Base-by-base conservation (phyloP, 352 stramenopile species). In the Pythium apleroticum region DNA sequence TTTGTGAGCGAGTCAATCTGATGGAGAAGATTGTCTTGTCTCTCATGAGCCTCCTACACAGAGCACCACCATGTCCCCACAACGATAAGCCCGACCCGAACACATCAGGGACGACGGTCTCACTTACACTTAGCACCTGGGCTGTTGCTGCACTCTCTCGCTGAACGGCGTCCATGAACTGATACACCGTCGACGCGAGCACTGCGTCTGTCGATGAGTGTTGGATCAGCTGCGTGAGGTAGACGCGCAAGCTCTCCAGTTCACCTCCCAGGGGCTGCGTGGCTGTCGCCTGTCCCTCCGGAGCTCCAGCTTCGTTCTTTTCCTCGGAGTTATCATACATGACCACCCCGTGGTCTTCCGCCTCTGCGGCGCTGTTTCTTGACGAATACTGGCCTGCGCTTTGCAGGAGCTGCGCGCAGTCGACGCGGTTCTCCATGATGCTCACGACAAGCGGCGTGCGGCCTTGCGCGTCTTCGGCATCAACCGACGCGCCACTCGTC, bases 381-480 rank as follows among this genome's bases (percentile, higher is more conserved):
- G 25, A 12, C 20, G 24, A 24, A 8, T 35, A 53, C 25, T 60
- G 49, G 24, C n/a, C 7, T 9, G 28, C 22, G 4, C 10, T 33
- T 33, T 93, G 84, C 9, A 93, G 53, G 6, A 90, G 55, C 45
- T 91, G 79, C 3, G 84, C 79, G 39, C 84, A 90, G 31, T 81
- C 76, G 4, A 90, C 68, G 8, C 82, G 80, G 30, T 89, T 91
- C 60, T 89, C 82, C 60, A 93, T 75, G 31, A 90, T 89, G 17
- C 78, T 88, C 12, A 90, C 60, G 19, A 90, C 74, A 15, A 93
- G 59, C 6, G 84, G 79, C 4, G 82, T 88, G 0, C 80, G 74
- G 24, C 82, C 81, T 55, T 84, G 77, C 4, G 65, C 73, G 50
- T 93, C 82, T 66, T 91, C 76, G 12, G 75, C 62, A 19, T 83